These are phyloP conservation scores for Kodamaea alishanica DNA, from an alignment of 1,139 yeast species.

Conservation along the genomic window DNA sequence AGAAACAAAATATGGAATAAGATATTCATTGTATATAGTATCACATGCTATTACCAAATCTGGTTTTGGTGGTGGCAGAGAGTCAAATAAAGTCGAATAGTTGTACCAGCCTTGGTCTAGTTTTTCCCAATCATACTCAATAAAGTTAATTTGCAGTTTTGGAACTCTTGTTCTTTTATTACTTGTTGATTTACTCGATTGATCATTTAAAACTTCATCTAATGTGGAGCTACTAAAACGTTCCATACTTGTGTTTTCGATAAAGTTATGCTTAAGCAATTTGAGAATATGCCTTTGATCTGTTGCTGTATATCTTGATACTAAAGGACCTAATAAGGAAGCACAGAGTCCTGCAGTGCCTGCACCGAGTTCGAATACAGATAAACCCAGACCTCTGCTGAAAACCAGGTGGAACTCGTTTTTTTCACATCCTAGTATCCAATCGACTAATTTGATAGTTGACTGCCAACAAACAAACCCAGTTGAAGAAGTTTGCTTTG, in stretches of 20 bases:
- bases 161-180: background rate
- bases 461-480: constrained; percentile 69
- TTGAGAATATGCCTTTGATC: constrained; percentile 61
- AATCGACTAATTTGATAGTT: constrained; percentile 49
- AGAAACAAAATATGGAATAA: constrained; percentile 49
- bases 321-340: constrained; percentile 37
- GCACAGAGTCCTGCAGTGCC: constrained; percentile 62
- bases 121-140: constrained; percentile 67
- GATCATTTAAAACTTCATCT: background rate
- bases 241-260: constrained; percentile 26
- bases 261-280: constrained; percentile 45
- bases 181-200: background rate
- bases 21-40: constrained; percentile 63
- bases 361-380: constrained; percentile 60
- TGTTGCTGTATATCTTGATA: constrained; percentile 48
- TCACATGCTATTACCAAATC: constrained; percentile 63
- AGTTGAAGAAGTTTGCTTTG: constrained; percentile 48
- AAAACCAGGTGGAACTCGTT: constrained; percentile 23
- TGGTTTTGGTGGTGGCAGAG: constrained; percentile 18
- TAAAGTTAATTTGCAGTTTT: constrained; percentile 32
- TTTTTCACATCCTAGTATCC: constrained; percentile 35
- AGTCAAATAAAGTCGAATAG: constrained; percentile 10
- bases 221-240: constrained; percentile 15
- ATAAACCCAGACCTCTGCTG: constrained; percentile 12
- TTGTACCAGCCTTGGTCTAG: constrained; percentile 31